Evolutionary conservation across 768 basidiomycete species (phyloP).

Genomic region (Podaxis sp.): DNA sequence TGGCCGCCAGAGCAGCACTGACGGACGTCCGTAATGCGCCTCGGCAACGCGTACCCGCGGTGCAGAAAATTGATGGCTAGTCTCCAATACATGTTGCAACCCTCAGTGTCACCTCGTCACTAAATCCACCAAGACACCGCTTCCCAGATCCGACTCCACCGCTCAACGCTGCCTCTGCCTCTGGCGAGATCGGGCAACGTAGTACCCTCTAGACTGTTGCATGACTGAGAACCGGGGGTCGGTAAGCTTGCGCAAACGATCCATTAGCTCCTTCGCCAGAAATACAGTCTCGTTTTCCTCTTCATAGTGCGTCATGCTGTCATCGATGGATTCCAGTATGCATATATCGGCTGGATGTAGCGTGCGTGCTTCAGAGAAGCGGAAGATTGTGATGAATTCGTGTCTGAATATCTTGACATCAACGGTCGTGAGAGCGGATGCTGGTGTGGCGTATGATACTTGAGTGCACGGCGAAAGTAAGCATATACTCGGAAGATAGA

Average conservation of each 20-base stretch:
- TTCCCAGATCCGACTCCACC: background rate
- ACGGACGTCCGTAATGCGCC: background rate
- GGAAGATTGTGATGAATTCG: constrained; percentile 67
- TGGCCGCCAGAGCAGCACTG: background rate
- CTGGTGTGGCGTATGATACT: constrained; percentile 41
- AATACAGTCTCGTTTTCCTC: constrained; percentile 61
- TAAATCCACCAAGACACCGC: background rate
- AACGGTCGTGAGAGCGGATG: constrained; percentile 43
- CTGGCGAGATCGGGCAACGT: constrained; percentile 15
- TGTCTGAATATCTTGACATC: constrained; percentile 58
- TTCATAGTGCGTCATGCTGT: constrained; percentile 50
- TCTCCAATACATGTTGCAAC: background rate
- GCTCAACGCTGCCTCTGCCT: constrained; percentile 23
- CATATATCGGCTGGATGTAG: constrained; percentile 51
- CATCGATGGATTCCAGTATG: constrained; percentile 52
- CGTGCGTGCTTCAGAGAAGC: constrained; percentile 44
- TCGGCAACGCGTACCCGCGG: constrained; percentile 4
- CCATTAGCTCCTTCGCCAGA: constrained; percentile 51
- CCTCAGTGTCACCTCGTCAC: background rate
- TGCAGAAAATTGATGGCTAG: background rate
- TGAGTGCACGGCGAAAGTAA: background rate
- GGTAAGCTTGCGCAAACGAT: constrained; percentile 40
- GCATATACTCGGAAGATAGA: constrained; percentile 7
- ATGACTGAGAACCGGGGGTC: constrained; percentile 25
- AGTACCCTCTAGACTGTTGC: constrained; percentile 22